A percentile compares a stretch with the other conserved stretches of the same genome.
These are phyloP conservation scores for Agaricus blazei DNA, from an alignment of 768 basidiomycete genomes.

Conservation along the genomic window DNA sequence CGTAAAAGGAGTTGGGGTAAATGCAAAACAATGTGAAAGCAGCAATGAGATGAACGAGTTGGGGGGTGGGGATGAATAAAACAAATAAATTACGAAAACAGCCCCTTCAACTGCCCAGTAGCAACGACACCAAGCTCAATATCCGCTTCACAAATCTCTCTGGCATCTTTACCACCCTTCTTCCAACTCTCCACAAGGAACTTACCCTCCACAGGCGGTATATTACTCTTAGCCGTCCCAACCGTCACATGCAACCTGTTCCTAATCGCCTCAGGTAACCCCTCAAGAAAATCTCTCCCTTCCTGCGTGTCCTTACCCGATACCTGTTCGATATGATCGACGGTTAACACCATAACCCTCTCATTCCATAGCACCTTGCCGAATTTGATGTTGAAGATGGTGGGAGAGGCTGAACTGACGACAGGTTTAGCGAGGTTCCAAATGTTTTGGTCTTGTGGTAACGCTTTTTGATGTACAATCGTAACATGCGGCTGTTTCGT, in stretches of 20 bases:
- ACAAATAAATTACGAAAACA: not conserved
- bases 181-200: slow-evolving; percentile 55
- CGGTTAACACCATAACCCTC: slow-evolving; percentile 73
- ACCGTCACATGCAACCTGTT: slow-evolving; percentile 80
- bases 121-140: slow-evolving; percentile 2
- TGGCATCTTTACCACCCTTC: slow-evolving; percentile 21
- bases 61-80: no score
- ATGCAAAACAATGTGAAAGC: no score
- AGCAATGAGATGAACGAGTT: no score
- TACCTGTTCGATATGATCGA: slow-evolving; percentile 47
- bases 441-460: slow-evolving; percentile 21
- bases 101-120: slow-evolving; percentile 3
- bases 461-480: slow-evolving; percentile 64
- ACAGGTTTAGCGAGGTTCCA: slow-evolving; percentile 50
- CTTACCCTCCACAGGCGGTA: slow-evolving; percentile 68
- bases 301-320: slow-evolving; percentile 20
- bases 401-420: slow-evolving; percentile 29
- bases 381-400: slow-evolving; percentile 58
- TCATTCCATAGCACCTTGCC: slow-evolving; percentile 68
- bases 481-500: slow-evolving; percentile 76
- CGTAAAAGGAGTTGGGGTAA: no score
- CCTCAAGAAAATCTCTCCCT: slow-evolving; percentile 41
- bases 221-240: slow-evolving; percentile 52
- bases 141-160: not conserved
- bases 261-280: slow-evolving; percentile 41